Evolutionary conservation across 768 basidiomycete genomes (phyloP), one percentile per base, ranked within the genome.

Genomic region (Mycena galericulata): DNA sequence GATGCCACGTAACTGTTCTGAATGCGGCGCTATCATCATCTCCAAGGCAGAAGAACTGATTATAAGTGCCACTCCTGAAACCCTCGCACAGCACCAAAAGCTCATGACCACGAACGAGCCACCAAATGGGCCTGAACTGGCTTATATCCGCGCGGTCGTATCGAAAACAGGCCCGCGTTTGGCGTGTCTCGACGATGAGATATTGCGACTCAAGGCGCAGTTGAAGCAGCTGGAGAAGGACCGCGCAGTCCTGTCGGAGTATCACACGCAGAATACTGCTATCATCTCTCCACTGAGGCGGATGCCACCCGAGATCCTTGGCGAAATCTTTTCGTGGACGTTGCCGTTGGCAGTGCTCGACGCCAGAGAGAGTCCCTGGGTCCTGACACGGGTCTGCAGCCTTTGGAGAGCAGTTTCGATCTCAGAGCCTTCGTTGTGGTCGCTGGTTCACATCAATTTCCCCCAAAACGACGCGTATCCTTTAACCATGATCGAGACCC

Each of bases 251-350:
- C 15, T 55, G 43, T 46, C 50, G 20, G 38, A 10, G 18, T 34
- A 26, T 18, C 36, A 20, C 14, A 2, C 29, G 18, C 32, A 49
- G 34, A 55, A 26, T 20, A 24, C 5, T 1, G 18, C 24, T 14
- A 56, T 64, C 10, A 26, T 56, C 4, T 64, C 34, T 14, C 32
- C 62, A 7, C 30, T 64, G 11, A 11, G 62, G n/a, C 32, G 54
- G 30, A 56, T 64, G 11, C 62, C 62, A 22, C 45, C 62, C 5
- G 62, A 64, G 34, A 22, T 64, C 6, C 53, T 64, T 10, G 53
- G 29, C n/a, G 54, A 56, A 36, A 64, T 64, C 26, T 64, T 64
- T 22, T 54, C 53, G 14, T 64, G 40, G 60, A 51, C 60, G 8
- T 22, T 50, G 27, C 60, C 60, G 10, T 15, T 20, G 18, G 29